Evolutionary conservation across 163 green algal species (phyloP).

Genomic region (Trebouxia gelatinosa): DNA sequence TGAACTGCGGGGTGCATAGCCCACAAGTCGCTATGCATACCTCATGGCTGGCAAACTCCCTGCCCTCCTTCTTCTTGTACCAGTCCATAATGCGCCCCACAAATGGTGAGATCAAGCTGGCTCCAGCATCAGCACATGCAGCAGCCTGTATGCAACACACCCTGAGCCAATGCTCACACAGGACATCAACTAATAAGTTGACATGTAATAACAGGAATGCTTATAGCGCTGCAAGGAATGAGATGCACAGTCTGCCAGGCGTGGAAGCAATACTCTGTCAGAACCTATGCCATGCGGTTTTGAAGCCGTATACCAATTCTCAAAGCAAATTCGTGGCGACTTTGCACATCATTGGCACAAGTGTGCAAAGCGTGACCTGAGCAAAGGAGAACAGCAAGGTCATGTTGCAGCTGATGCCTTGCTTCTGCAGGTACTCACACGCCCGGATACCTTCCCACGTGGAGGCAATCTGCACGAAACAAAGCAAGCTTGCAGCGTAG

Average conservation of each 20-base stretch:
- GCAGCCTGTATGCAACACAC: slow-evolving; percentile 58
- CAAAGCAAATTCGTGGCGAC: not conserved
- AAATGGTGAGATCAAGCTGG: slow-evolving; percentile 87
- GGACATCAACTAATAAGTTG: not conserved
- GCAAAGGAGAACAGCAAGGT: slow-evolving; percentile 90
- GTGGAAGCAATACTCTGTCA: not conserved
- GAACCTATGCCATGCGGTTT: not conserved
- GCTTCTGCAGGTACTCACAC: slow-evolving; percentile 74
- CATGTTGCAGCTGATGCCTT: slow-evolving; percentile 92
- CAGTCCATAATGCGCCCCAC: slow-evolving; percentile 92
- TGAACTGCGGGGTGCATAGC: no score
- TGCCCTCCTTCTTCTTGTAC: slow-evolving; percentile 72
- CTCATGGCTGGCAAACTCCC: slow-evolving; percentile 41
- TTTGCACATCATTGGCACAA: not conserved
- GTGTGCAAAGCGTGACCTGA: slow-evolving; percentile 53
- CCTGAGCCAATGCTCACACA: not conserved
- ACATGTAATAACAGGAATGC: no score
- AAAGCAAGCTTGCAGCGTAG: not conserved
- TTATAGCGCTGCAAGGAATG: no score
- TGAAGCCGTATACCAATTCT: not conserved
- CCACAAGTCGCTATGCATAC: no score
- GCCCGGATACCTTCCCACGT: slow-evolving; percentile 91
- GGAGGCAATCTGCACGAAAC: slow-evolving; percentile 49
- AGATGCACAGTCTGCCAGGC: not conserved
- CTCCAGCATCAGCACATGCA: slow-evolving; percentile 81